Evolutionary conservation across 2,329 filamentous ascomycete species (phyloP), one percentile per base, ranked within the genome.

Genomic region (Parafenestella ontariensis): DNA sequence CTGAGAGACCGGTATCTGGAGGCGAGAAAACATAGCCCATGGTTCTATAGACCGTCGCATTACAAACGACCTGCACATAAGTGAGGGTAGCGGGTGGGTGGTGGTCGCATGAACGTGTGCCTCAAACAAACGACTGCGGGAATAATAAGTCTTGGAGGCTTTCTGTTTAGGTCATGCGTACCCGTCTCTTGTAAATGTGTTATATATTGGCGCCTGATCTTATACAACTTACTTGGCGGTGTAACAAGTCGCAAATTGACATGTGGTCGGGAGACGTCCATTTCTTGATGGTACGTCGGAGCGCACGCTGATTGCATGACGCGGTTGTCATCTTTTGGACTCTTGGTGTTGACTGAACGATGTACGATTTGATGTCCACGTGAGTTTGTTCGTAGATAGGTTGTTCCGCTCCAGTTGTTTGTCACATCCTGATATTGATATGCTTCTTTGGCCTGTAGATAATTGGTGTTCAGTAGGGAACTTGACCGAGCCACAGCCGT

Each of bases 1-100:
- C 42, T 48, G 46, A 47, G 53, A 54, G 54, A 58, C 51, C 31
- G 33, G 33, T 50, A 41, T 31, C 33, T 45, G 57, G 49, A 57
- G 43, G 34, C 41, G 50, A 51, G 31, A 9, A 20, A 40, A 43
- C 9, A 43, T n/a, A 33, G 20, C 33, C 11, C 29, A 47, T 20
- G 23, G 13, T 28, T 31, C 13, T 40, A 20, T 34, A 10, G 28
- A 18, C 20, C 23, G 15, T 18, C 18, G 33, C 33, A 21, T 46
- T 37, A 46, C 44, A 37, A 28, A 39, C 33, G 31, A 17, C 24
- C 5, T 29, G 5, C n/a, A 23, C n/a, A 8, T 24, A 21, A 42
- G 20, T 29, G 23, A 43, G 41, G 18, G 23, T 13, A 24, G 15
- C 9, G 23, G 41, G 13, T 18, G 17, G 10, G 17, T 17, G 7